Base-by-base conservation (phyloP, 805 yeast genomes). In the Cyberlindnera mycetangii region DNA sequence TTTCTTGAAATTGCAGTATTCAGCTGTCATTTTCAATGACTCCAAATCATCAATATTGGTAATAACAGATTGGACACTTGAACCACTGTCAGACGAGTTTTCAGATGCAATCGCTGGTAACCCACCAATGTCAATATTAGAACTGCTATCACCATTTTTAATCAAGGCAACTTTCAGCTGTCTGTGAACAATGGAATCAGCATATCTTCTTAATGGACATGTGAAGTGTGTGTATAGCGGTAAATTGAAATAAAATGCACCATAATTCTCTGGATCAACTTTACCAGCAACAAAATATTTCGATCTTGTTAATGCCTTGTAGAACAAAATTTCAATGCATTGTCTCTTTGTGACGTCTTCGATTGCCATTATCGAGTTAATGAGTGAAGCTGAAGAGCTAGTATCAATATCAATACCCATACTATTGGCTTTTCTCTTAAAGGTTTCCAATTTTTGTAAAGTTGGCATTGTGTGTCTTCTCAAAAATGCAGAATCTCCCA, bases 191-290 rank as follows among this genome's bases (percentile, higher is more conserved):
- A 90, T 78, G 41, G 88, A 74, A 64, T 93, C 99, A 1, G 96
- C 89, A 63, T 90, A 93, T 57, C 99, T 77, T 62, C 95, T 78
- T 60, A 89, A 70, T 14, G 99, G 98, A 1, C 95, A 79, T n/a
- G 87, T 85, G 70, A 90, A 90, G 65, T 92, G 97, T 0, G 98
- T 88, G 64, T 88, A 93, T 35, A 89, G 70, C 22, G 97, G 95
- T 45, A 85, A 64, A 52, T 89, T 89, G 61, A 84, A 78, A 59
- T 86, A 77, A 65, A 85, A 93, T 58, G 92, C 96, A 10, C 83
- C 83, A 60, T 76, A 79, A 48, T 76, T 79, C 52, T 84, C 92
- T 3, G 87, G 79, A 53, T 89, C 95, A 41, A 82, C 83, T 60
- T 82, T 83, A 24, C 96, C 97, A 9, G 97, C 95, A 59, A 89